phyloP scores from a whole-genome alignment of 352 stramenopile species.

The Pythium myriotylum region DNA sequence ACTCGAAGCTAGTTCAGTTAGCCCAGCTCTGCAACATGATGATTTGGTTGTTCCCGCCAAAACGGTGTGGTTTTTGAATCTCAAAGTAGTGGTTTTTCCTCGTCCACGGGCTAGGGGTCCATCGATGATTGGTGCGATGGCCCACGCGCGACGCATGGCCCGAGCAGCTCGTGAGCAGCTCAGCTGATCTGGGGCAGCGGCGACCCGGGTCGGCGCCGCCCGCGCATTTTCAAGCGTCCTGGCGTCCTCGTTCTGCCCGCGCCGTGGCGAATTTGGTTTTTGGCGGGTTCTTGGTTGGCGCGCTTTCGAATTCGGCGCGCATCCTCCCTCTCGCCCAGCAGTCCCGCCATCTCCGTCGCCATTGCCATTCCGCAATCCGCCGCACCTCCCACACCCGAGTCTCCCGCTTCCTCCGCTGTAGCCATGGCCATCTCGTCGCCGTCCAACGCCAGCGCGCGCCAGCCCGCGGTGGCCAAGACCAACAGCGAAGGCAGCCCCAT shows the following conservation, averaged over 20 bases:
- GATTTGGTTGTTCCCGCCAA: conserved; percentile 9
- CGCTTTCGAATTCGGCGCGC: conserved; percentile 29
- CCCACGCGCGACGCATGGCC: conserved; percentile 11
- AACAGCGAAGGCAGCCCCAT: conserved; percentile 27
- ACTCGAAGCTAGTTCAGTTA: background rate
- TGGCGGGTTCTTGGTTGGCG: conserved; percentile 26
- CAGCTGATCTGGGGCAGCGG: no score
- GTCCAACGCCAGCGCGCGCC: conserved; percentile 10
- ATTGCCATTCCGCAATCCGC: conserved; percentile 26
- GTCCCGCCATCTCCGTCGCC: background rate
- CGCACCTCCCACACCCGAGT: background rate
- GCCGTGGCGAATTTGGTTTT: background rate
- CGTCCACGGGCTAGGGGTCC: conserved; percentile 6
- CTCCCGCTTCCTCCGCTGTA: no score
- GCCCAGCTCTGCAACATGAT: background rate
- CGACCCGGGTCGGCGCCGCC: background rate
- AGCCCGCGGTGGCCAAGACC: conserved; percentile 7
- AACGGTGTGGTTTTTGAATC: conserved; percentile 23
- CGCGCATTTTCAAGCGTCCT: conserved; percentile 6
- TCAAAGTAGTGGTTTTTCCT: conserved; percentile 1
- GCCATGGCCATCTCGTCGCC: conserved; percentile 18
- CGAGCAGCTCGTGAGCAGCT: conserved; percentile 1
- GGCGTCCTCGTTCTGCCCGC: background rate
- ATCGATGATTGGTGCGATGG: conserved; percentile 27
- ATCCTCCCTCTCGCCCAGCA: conserved; percentile 9